phyloP scores from a whole-genome alignment of 2,329 filamentous ascomycete genomes.

The Fusarium sp. region DNA sequence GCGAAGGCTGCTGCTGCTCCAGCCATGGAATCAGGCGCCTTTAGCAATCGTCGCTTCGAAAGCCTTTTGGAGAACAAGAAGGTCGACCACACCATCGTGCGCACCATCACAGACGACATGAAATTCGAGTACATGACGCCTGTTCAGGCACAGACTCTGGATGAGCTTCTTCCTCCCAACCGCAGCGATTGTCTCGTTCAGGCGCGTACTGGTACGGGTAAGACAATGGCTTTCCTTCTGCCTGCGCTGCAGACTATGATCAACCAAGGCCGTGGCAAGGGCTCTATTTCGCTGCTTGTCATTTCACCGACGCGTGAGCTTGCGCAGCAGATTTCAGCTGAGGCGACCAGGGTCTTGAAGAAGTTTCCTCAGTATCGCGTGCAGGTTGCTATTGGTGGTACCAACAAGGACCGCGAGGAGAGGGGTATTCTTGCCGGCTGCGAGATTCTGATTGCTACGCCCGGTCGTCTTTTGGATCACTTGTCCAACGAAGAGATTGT shows the following conservation, averaged over 20 bases:
- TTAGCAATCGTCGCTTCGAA: conserved; percentile 55
- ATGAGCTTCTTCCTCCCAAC: conserved; percentile 58
- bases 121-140: conserved; percentile 65
- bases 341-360: conserved; percentile 77
- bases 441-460: conserved; percentile 83
- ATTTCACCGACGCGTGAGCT: conserved; percentile 78
- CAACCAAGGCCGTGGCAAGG: conserved; percentile 49
- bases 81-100: conserved; percentile 59
- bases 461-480: conserved; percentile 82
- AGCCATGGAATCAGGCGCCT: not conserved
- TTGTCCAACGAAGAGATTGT: conserved; percentile 77
- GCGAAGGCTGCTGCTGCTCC: not conserved
- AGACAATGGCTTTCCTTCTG: conserved; percentile 84
- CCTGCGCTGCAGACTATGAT: conserved; percentile 85
- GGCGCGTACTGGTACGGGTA: conserved; percentile 88
- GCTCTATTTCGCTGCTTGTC: conserved; percentile 68
- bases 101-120: conserved; percentile 61
- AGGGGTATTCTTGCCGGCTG: conserved; percentile 76
- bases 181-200: conserved; percentile 73
- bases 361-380: conserved; percentile 79
- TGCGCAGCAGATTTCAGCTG: conserved; percentile 75
- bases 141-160: conserved; percentile 64
- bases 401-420: conserved; percentile 79
- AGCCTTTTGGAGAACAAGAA: conserved; percentile 55
- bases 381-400: conserved; percentile 82